A percentile compares a stretch with the other conserved stretches of the same genome.
phyloP scores from a whole-genome alignment of 2,329 filamentous ascomycete genomes.

The Ceratocystis eucalypticola region DNA sequence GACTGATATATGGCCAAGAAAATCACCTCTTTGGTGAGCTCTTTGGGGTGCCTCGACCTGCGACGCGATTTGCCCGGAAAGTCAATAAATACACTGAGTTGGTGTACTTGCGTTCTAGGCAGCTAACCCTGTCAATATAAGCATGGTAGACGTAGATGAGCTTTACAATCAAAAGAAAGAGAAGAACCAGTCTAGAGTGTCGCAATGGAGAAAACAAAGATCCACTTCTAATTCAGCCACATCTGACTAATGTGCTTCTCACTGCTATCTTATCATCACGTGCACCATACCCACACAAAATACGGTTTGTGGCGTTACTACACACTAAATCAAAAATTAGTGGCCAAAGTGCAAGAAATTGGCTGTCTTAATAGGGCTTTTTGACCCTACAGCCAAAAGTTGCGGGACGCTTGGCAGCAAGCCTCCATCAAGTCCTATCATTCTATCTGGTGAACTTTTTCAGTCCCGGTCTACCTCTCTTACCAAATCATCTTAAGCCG shows the following conservation, averaged over 20 bases:
- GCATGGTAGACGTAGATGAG: not conserved
- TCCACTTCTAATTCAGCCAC: not conserved
- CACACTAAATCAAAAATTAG: conserved; percentile 16
- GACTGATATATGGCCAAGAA: not conserved
- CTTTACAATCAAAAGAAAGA: not conserved
- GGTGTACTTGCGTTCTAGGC: not conserved
- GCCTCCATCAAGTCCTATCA: conserved; percentile 17
- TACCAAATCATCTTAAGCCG: conserved; percentile 17
- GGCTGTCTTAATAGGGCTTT: conserved; percentile 17
- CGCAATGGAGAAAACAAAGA: conserved; percentile 5
- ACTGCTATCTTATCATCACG: conserved; percentile 13
- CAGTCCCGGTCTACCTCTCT: conserved; percentile 18
- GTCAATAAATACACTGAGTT: not conserved
- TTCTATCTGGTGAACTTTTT: conserved; percentile 19
- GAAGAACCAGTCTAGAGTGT: not conserved
- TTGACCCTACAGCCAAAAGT: conserved; percentile 19
- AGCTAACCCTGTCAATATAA: not conserved
- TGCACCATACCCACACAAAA: conserved; percentile 2
- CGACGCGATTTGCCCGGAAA: conserved; percentile 1
- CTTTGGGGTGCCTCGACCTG: not conserved
- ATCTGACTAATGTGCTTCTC: not conserved
- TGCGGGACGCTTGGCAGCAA: conserved; percentile 17
- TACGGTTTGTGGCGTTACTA: conserved; percentile 6
- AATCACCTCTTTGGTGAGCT: not conserved
- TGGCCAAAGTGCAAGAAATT: conserved; percentile 3